These are phyloP conservation scores for Furcasterigmium furcatum DNA, from an alignment of 2,329 filamentous ascomycete species.

Conservation along the genomic window DNA sequence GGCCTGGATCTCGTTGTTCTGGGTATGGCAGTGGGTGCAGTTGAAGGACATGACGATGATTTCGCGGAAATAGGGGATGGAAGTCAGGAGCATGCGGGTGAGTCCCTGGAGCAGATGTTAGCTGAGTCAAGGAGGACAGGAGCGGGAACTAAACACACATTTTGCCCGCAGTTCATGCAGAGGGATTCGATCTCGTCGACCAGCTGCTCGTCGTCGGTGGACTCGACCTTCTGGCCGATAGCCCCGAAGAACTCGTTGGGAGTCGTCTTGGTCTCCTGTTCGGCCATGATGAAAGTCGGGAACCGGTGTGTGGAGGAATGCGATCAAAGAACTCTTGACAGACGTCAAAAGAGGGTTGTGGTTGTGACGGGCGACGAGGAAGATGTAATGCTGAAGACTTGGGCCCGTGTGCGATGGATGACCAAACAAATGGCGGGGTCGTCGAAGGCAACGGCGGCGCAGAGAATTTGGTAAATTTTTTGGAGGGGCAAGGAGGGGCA, in stretches of 20 bases:
- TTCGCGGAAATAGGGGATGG: conserved; percentile 96
- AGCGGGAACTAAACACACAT: conserved; percentile 45
- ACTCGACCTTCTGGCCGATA: conserved; percentile 59
- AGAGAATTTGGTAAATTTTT: conserved; percentile 12
- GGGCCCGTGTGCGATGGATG: not conserved
- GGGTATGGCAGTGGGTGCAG: conserved; percentile 84
- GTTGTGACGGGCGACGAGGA: not conserved
- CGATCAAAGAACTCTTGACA: no score
- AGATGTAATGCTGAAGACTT: not conserved
- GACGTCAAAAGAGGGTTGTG: no score
- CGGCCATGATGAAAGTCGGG: conserved; percentile 34
- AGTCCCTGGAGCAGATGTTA: conserved; percentile 55
- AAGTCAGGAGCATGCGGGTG: conserved; percentile 83
- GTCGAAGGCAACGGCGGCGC: conserved; percentile 3
- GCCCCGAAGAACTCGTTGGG: conserved; percentile 56
- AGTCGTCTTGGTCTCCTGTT: conserved; percentile 32
- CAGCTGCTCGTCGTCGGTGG: conserved; percentile 43
- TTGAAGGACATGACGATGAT: conserved; percentile 96
- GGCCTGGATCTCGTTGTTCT: conserved; percentile 91
- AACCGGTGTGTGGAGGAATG: not conserved
- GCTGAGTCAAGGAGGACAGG: not conserved
- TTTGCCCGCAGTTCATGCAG: conserved; percentile 83
- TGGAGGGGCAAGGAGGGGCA: conserved; percentile 16
- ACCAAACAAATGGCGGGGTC: conserved; percentile 12
- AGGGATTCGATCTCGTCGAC: conserved; percentile 73